Evolutionary conservation across 805 yeast species (phyloP).

Genomic region (Candida gorgasii): DNA sequence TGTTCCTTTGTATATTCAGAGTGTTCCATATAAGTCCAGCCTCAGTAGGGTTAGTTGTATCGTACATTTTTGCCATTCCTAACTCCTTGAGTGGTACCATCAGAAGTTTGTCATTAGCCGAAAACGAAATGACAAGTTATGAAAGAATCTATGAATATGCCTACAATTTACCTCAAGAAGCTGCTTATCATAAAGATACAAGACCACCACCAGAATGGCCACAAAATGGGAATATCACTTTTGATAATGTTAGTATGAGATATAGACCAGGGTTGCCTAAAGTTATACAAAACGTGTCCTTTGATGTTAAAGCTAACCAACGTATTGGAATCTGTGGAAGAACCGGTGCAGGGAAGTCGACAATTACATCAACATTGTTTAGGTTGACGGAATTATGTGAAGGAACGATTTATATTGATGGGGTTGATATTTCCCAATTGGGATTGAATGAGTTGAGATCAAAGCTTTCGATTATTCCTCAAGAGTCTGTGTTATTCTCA

Average conservation of each 20-base stretch:
- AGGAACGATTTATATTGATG: constrained; percentile 57
- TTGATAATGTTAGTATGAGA: constrained; percentile 50
- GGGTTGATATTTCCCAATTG: constrained; percentile 50
- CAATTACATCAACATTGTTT: constrained; percentile 64
- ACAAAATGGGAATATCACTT: constrained; percentile 44
- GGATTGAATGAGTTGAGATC: constrained; percentile 58
- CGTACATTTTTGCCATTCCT: constrained; percentile 35
- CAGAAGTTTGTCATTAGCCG: constrained; percentile 36
- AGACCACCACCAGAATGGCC: constrained; percentile 45
- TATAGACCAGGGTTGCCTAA: constrained; percentile 63
- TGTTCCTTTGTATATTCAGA: constrained; percentile 33
- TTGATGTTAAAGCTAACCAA: constrained; percentile 53
- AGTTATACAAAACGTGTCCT: constrained; percentile 49
- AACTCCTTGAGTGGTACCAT: constrained; percentile 35
- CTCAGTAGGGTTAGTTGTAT: constrained; percentile 35
- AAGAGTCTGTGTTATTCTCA: constrained; percentile 65
- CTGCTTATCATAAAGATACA: constrained; percentile 52
- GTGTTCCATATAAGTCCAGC: constrained; percentile 35
- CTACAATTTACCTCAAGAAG: constrained; percentile 63
- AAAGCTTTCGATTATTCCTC: constrained; percentile 66
- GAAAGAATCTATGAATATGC: constrained; percentile 47
- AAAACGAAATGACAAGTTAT: constrained; percentile 39
- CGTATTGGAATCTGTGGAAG: constrained; percentile 86
- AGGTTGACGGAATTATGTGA: constrained; percentile 52
- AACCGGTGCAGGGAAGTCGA: constrained; percentile 83